Percentiles rank a stretch among this genome's conserved stretches.
Conservation (phyloP, 768 basidiomycete species). For the Lactarius vividus region DNA sequence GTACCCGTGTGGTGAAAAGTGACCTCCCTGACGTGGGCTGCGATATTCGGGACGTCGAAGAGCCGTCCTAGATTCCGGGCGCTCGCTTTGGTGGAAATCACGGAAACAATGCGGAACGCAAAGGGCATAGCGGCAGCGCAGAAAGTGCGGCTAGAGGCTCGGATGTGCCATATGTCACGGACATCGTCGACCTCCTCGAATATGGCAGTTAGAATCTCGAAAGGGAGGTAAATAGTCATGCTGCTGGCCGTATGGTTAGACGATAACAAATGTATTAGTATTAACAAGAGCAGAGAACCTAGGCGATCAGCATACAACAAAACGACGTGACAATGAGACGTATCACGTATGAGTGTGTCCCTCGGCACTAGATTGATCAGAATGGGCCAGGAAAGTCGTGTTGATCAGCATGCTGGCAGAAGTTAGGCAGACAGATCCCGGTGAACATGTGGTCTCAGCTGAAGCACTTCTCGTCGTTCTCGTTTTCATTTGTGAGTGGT, state of each 20-base stretch:
- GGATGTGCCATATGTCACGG: background rate
- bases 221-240: background rate
- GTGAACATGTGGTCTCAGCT: no score
- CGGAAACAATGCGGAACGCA: slow-evolving; percentile 1
- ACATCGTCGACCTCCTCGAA: background rate
- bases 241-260: background rate
- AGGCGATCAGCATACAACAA: no score
- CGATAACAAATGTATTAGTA: no score
- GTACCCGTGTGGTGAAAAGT: background rate
- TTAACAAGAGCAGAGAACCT: no score
- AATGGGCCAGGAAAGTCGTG: no score
- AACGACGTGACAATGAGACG: no score
- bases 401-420: no score
- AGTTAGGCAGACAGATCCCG: no score
- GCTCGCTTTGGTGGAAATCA: background rate
- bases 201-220: background rate
- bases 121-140: background rate
- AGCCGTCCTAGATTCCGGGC: background rate
- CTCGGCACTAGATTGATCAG: no score
- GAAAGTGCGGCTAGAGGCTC: background rate
- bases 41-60: background rate
- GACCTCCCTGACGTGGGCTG: background rate
- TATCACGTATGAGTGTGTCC: no score
- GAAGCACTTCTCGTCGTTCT: no score
- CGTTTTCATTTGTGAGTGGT: no score